These are phyloP conservation scores for Trypanosomatidae sp. DNA, from an alignment of 208 protist genomes.

Conservation along the genomic window DNA sequence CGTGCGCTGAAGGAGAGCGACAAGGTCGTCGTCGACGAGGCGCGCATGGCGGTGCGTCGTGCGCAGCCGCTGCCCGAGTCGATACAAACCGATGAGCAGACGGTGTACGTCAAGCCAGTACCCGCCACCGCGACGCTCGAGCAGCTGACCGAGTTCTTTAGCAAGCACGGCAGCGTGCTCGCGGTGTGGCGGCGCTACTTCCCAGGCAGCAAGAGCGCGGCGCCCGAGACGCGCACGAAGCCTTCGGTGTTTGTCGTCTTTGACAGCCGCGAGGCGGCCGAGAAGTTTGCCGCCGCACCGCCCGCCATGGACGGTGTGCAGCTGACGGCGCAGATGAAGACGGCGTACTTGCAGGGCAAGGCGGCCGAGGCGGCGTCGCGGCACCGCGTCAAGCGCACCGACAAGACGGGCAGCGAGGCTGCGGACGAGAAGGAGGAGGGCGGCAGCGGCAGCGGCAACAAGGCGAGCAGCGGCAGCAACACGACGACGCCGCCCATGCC, in stretches of 20 bases:
- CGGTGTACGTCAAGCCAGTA: constrained; percentile 78
- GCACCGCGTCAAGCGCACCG: constrained; percentile 12
- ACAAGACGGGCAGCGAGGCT: constrained; percentile 18
- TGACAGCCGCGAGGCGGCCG: constrained; percentile 36
- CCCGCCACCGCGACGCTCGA: constrained; percentile 58
- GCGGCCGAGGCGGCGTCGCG: constrained; percentile 43
- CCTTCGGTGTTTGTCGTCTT: constrained; percentile 82
- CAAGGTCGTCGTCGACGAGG: constrained; percentile 43
- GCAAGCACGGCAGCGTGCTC: constrained; percentile 48
- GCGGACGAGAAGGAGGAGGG: constrained; percentile 7
- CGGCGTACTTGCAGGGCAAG: constrained; percentile 58
- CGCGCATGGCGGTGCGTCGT: constrained; percentile 60
- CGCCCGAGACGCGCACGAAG: constrained; percentile 47
- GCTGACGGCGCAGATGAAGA: constrained; percentile 72
- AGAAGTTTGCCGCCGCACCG: constrained; percentile 42
- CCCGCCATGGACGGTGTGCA: constrained; percentile 50
- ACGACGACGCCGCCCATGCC: constrained; percentile 62
- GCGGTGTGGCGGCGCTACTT: constrained; percentile 83
- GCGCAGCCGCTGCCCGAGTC: constrained; percentile 67
- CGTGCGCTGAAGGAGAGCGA: constrained; percentile 45
- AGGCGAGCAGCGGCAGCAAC: not conserved
- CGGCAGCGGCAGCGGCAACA: not conserved
- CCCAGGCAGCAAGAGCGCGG: constrained; percentile 41
- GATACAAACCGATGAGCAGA: constrained; percentile 77
- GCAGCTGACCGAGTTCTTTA: constrained; percentile 68